Evolutionary conservation across 805 yeast species (phyloP).

Genomic region (Metschnikowia picachoensis): DNA sequence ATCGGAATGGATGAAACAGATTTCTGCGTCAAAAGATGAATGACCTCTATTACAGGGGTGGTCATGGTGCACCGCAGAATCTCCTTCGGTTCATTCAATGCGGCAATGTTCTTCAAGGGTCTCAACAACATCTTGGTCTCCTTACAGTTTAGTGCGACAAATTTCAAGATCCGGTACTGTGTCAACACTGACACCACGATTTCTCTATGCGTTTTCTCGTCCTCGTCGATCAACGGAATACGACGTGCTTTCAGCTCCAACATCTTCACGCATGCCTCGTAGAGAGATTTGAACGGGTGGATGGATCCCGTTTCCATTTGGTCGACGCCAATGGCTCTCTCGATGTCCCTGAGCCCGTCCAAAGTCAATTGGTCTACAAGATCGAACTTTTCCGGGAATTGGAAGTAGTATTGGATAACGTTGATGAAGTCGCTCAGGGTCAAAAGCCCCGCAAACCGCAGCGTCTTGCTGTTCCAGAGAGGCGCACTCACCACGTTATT

Average conservation of each 20-base stretch:
- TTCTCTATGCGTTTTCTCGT: constrained; percentile 87
- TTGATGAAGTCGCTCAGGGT: constrained; percentile 92
- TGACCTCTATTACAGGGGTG: constrained; percentile 92
- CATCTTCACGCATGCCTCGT: constrained; percentile 93
- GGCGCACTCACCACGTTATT: constrained; percentile 97
- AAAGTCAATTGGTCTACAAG: constrained; percentile 80
- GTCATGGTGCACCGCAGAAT: constrained; percentile 82
- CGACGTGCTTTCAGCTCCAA: constrained; percentile 83
- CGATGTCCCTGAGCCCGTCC: constrained; percentile 83
- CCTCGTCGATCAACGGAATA: constrained; percentile 91
- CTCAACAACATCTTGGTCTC: constrained; percentile 80
- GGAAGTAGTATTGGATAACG: constrained; percentile 90
- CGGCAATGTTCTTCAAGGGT: constrained; percentile 66
- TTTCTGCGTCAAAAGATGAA: constrained; percentile 69
- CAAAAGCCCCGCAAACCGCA: constrained; percentile 89
- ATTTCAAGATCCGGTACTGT: constrained; percentile 92
- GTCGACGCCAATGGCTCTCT: constrained; percentile 78
- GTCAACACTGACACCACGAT: constrained; percentile 94
- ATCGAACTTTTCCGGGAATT: constrained; percentile 82
- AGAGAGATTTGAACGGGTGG: constrained; percentile 85
- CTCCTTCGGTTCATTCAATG: constrained; percentile 50
- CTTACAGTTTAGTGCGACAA: constrained; percentile 92
- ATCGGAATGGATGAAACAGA: constrained; percentile 94
- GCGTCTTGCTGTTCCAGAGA: constrained; percentile 85
- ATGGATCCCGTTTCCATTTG: constrained; percentile 83